Evolutionary conservation across 805 yeast genomes (phyloP), one percentile per base, ranked within the genome.

Genomic region (Ogataea dorogensis): DNA sequence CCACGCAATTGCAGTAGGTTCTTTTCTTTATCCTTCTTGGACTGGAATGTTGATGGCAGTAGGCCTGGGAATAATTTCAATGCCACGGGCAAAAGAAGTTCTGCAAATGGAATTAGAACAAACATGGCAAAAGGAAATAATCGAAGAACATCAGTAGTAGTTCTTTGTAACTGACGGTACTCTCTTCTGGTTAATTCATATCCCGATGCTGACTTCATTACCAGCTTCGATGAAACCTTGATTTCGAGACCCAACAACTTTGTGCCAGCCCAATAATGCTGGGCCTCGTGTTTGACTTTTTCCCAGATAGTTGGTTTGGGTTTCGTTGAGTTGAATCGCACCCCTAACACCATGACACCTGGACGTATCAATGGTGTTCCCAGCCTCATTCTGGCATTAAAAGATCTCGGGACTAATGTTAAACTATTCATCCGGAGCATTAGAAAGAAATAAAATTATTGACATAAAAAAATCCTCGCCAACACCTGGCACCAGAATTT

Each of bases 221-320:
- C 73, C 42, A 91, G 71, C 61, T 87, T 86, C 31, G 88, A 77
- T 0, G 95, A 82, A 24, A 91, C 79, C 59, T 77, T 82, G 44
- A 88, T 73, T 63, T 93, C 98, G 53, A 83, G 78, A 4, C 97
- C 98, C 31, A 91, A 68, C 33, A 93, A 73, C 62, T 88, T 89
- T 6, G 98, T 91, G 28, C 98, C 98, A 49, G 80, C 83, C 86
- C 95, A 87, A 61, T 88, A 88, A 63, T 91, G 98, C 23, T 77
- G 74, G 4, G 81, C 84, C 64, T 86, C 97, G 54, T 86, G 93
- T 59, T 88, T 89, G 37, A 91, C 81, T 54, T 79, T 81, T 40
- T 81, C 84, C 94, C 89, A 81, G n/a, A 84, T 32, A 1, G 87
- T 62, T 30, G 68, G 62, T 53, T 84, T 83, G 33, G 64, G 59